Evolutionary conservation across 805 yeast genomes (phyloP).

Genomic region (Candida methanosorbosa): DNA sequence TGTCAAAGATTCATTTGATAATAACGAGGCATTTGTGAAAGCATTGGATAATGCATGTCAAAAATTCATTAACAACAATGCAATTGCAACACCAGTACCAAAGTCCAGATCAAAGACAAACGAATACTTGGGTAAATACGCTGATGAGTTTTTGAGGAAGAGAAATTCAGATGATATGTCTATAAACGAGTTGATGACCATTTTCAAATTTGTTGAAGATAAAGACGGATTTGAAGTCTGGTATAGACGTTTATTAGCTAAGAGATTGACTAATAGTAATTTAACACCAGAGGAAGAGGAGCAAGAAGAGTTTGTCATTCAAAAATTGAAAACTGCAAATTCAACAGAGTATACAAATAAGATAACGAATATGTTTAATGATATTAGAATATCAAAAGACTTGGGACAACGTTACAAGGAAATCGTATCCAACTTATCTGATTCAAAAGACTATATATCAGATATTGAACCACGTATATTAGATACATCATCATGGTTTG

Average conservation of each 20-base stretch:
- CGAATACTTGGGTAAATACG: slow-evolving; percentile 81
- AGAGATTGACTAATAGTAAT: slow-evolving; percentile 66
- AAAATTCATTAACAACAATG: slow-evolving; percentile 71
- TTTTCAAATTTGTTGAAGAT: slow-evolving; percentile 83
- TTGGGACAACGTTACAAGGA: slow-evolving; percentile 38
- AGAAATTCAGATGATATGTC: slow-evolving; percentile 66
- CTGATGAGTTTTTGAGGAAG: slow-evolving; percentile 75
- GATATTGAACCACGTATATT: slow-evolving; percentile 25
- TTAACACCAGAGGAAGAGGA: slow-evolving; percentile 81
- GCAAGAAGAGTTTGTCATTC: slow-evolving; percentile 76
- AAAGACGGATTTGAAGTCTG: slow-evolving; percentile 92
- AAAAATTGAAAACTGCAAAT: slow-evolving; percentile 80
- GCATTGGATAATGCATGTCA: slow-evolving; percentile 88
- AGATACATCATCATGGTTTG: slow-evolving; percentile 23
- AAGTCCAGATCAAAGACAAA: slow-evolving; percentile 73
- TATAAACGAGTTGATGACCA: slow-evolving; percentile 75
- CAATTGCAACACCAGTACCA: slow-evolving; percentile 62
- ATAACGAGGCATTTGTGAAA: slow-evolving; percentile 70
- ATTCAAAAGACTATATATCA: slow-evolving; percentile 13
- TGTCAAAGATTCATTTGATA: slow-evolving; percentile 58
- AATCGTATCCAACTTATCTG: slow-evolving; percentile 7
- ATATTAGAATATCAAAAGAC: slow-evolving; percentile 77
- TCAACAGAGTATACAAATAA: slow-evolving; percentile 89
- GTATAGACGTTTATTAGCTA: slow-evolving; percentile 83
- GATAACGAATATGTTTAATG: slow-evolving; percentile 93